Evolutionary conservation across 305 asterid genomes (phyloP).

Genomic region (Solanum hybrid): DNA sequence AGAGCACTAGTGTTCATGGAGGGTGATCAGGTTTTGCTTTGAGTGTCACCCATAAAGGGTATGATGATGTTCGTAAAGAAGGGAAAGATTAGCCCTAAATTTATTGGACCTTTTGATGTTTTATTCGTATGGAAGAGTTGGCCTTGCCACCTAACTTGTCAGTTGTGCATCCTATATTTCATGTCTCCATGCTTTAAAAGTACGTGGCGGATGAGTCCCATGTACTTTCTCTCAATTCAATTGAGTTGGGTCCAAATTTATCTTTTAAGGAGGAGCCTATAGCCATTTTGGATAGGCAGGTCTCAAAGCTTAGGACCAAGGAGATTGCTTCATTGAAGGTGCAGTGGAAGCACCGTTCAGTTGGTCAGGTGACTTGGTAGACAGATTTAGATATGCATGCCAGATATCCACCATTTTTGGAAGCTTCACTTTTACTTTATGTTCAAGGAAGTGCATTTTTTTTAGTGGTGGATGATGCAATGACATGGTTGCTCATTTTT

Average conservation of each 20-base stretch:
- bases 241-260: neutral
- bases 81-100: neutral
- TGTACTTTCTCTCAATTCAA: neutral
- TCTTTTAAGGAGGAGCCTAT: neutral
- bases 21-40: neutral
- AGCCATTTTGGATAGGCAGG: neutral
- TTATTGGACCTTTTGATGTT: neutral
- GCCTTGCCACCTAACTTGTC: neutral
- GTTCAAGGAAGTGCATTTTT: neutral
- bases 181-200: neutral
- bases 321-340: neutral
- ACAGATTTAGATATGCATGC: neutral
- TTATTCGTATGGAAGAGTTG: neutral
- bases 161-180: neutral
- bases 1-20: neutral
- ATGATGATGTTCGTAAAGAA: neutral
- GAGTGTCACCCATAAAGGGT: neutral
- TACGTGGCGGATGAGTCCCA: neutral
- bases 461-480: neutral
- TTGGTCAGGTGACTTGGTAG: neutral
- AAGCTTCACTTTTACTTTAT: neutral
- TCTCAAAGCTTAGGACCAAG: neutral
- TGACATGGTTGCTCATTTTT: neutral
- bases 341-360: neutral
- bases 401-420: neutral